phyloP scores from a whole-genome alignment of 1,284 basidiomycete species.

The Pseudozyma sp. region DNA sequence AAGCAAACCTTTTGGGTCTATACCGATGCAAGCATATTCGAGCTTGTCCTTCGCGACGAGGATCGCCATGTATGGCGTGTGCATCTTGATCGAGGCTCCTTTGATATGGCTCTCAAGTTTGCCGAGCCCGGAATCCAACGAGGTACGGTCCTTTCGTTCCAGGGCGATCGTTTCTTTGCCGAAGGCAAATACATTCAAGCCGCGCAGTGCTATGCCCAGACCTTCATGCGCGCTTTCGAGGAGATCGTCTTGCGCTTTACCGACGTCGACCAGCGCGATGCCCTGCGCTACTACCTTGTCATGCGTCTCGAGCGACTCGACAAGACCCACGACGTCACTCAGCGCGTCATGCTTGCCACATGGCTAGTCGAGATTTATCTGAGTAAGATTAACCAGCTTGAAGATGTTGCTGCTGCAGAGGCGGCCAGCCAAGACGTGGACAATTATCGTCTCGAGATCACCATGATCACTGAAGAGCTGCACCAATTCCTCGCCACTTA shows the following conservation, averaged over 20 bases:
- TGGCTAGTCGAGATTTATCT: conserved; percentile 99
- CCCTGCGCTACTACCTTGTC: conserved; percentile 88
- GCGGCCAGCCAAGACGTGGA: conserved; percentile 85
- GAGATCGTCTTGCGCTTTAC: conserved; percentile 91
- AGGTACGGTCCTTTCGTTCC: conserved; percentile 83
- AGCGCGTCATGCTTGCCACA: conserved; percentile 96
- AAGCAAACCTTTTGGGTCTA: conserved; percentile 94
- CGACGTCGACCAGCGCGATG: conserved; percentile 90
- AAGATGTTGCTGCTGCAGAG: conserved; percentile 82
- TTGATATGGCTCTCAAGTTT: conserved; percentile 81
- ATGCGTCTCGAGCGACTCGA: conserved; percentile 84
- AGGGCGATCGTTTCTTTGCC: conserved; percentile 86
- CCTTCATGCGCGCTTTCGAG: conserved; percentile 81
- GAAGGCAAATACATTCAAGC: conserved; percentile 88
- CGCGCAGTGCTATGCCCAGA: conserved; percentile 84
- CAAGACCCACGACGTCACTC: conserved; percentile 81
- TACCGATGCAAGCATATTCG: conserved; percentile 88
- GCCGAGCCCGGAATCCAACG: conserved; percentile 86
- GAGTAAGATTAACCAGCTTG: conserved; percentile 93
- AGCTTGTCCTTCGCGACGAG: conserved; percentile 87
- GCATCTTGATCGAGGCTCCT: conserved; percentile 82
- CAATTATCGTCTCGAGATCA: conserved; percentile 82
- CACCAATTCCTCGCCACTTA: conserved; percentile 84
- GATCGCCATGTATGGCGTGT: conserved; percentile 94
- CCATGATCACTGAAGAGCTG: conserved; percentile 90